Base-by-base conservation (phyloP, 2,329 filamentous ascomycete genomes). In the Diaporthe ampelina region DNA sequence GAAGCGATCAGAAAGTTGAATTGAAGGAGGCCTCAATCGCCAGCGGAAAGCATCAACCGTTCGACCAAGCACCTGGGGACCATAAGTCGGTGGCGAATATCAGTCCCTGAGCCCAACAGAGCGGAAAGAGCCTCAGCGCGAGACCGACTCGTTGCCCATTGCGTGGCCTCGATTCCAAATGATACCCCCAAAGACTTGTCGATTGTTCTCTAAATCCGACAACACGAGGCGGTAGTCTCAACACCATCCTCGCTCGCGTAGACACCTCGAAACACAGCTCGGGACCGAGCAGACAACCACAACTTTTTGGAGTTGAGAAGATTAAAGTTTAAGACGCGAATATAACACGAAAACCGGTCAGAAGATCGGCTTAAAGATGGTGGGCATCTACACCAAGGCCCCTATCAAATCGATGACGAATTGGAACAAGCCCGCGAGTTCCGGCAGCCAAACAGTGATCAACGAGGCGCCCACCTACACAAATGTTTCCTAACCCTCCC, bases 281-380 rank as follows among this genome's bases (percentile, higher is more conserved):
- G 45, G 63, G 63, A 67, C 63, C 63, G 63, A 67, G 15, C 10
- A 4, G 4, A 24, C 15, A 67, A 45, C 63, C 63, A 67, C 45
- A 32, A 6, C 4, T 19, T 13, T 24, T 52, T 21, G 26, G 10
- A n/a, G 21, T 21, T 5, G 29, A 13, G 10, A 37, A 50, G 21
- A 10, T 37, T 67, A 37, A 52, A 35, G 43, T 29, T 13, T 11
- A 9, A 21, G 19, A 21, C 13, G 13, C 24, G n/a, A 24, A 6
- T 11, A n/a, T 37, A 26, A 52, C 19, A 24, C 19, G 63, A 45
- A 67, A 50, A 40, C 63, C 63, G 63, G 63, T 67, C 63, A 67
- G 45, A 37, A 26, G 63, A 67, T 67, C 63, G n/a, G 15, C 45
- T 17, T 40, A 6, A 32, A 40, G 63, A 24, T 67, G 63, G 63